phyloP scores from a whole-genome alignment of 2,329 filamentous ascomycete genomes.

The Fusarium oligoseptatum region DNA sequence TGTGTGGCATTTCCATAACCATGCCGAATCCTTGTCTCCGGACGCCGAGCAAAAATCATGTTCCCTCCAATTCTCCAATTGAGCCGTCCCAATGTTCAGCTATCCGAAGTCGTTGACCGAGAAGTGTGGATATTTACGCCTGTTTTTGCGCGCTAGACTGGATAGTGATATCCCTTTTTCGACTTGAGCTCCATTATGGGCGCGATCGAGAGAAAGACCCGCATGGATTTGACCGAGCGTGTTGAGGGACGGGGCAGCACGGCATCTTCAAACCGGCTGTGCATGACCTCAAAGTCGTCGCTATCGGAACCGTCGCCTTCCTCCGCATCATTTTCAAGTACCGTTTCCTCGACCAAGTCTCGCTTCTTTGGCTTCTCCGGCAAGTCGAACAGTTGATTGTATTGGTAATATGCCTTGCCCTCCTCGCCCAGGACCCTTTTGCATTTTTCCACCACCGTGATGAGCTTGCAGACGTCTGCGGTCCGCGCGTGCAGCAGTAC shows the following conservation, averaged over 20 bases:
- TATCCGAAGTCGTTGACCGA: background rate
- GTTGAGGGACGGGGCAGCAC: slow-evolving; percentile 61
- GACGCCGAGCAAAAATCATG: slow-evolving; percentile 17
- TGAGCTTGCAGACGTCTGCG: slow-evolving; percentile 71
- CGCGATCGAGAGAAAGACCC: slow-evolving; percentile 68
- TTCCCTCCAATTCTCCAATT: background rate
- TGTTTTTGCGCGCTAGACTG: slow-evolving; percentile 59
- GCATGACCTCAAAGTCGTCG: slow-evolving; percentile 69
- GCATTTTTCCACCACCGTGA: slow-evolving; percentile 76
- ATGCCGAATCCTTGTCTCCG: slow-evolving; percentile 3
- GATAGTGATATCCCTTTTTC: slow-evolving; percentile 60
- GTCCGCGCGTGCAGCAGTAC: slow-evolving; percentile 66
- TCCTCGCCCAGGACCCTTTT: slow-evolving; percentile 67
- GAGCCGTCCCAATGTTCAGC: background rate
- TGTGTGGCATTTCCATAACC: slow-evolving; percentile 5
- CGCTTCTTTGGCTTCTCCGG: slow-evolving; percentile 50
- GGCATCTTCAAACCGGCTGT: slow-evolving; percentile 68
- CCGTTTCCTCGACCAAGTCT: slow-evolving; percentile 58
- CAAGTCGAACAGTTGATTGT: slow-evolving; percentile 68
- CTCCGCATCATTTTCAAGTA: slow-evolving; percentile 49
- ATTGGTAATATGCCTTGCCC: slow-evolving; percentile 66
- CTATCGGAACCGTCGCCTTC: slow-evolving; percentile 47
- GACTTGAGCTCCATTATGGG: slow-evolving; percentile 68
- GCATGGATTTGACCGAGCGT: slow-evolving; percentile 67
- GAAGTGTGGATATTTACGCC: slow-evolving; percentile 2